Evolutionary conservation across 1,284 basidiomycete genomes (phyloP), one percentile per base, ranked within the genome.

Genomic region (Termitomyces sp.): DNA sequence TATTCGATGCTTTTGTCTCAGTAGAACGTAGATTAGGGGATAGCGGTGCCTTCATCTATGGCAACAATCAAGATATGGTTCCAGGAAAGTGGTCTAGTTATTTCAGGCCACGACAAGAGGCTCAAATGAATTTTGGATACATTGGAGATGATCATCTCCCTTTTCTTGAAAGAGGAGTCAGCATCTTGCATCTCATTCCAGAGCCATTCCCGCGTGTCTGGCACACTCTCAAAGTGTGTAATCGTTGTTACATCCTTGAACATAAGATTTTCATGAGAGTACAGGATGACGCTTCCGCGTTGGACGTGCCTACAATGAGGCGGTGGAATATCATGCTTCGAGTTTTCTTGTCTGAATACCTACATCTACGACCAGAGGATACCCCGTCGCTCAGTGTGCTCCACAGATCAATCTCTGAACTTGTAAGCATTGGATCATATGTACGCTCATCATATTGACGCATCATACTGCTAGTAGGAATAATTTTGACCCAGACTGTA

Each of bases 91-190:
- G 78, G 73, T 67, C 58, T 13, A 87, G 84, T 57, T 92, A 84
- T 69, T 92, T 92, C 70, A 58, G 70, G 24, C 71, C 78, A 43
- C 76, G 85, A 42, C 68, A 64, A 0, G 69, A 68, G 1, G 64
- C 60, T 26, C 72, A 76, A 39, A 59, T 64, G 33, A 79, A 76
- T 57, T 68, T 71, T 15, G 84, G 82, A 1, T 86, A 85, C 45
- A 88, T 98, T 56, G 92, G 86, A 41, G 97, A 99, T 70, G 97
- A 99, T 72, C 97, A 99, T 69, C 70, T 94, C 26, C 97, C 97
- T 13, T 99, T 99, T 73, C 65, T 97, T 43, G 70, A 76, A 36
- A 72, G 78, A 51, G 97, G 96, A 5, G 94, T 99, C 17, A 92
- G 86, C 54, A 75, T 98, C 47, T 71, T 99, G 59, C 97, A 99